Evolutionary conservation across 257 asterid species (phyloP).

Genomic region (Datura wrightii): DNA sequence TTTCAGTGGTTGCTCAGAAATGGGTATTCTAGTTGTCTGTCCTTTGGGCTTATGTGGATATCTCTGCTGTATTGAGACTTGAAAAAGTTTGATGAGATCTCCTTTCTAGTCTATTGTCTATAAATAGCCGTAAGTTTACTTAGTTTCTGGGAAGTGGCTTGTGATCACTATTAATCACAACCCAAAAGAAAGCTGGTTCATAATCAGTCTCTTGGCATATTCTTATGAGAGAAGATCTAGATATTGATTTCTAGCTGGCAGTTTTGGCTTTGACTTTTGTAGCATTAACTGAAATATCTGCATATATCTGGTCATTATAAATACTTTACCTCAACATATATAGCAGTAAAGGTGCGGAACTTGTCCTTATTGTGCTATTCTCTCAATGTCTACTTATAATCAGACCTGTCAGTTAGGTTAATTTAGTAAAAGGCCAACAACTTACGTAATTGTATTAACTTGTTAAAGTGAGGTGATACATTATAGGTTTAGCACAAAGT

Average conservation of each 20-base stretch:
- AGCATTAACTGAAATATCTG: not conserved
- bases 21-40: not conserved
- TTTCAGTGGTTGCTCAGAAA: not conserved
- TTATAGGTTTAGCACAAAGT: too few species aligned
- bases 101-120: not conserved
- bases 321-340: not conserved
- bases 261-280: not conserved
- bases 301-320: not conserved
- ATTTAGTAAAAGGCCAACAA: too few species aligned
- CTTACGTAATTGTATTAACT: too few species aligned
- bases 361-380: not conserved
- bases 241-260: not conserved
- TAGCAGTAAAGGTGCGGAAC: too few species aligned
- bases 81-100: too few species aligned
- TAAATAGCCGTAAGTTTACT: too few species aligned
- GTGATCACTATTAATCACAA: not conserved
- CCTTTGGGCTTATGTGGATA: not conserved
- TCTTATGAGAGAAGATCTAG: not conserved
- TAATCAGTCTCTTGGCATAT: not conserved
- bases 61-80: not conserved
- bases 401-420: too few species aligned
- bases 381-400: not conserved
- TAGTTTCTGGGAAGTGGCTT: not conserved
- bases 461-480: too few species aligned
- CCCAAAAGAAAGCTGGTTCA: not conserved